A percentile compares a stretch with the other conserved stretches of the same genome.
Evolutionary conservation across 331 rosid species (phyloP).

Genomic region (Spiraea crenata): DNA sequence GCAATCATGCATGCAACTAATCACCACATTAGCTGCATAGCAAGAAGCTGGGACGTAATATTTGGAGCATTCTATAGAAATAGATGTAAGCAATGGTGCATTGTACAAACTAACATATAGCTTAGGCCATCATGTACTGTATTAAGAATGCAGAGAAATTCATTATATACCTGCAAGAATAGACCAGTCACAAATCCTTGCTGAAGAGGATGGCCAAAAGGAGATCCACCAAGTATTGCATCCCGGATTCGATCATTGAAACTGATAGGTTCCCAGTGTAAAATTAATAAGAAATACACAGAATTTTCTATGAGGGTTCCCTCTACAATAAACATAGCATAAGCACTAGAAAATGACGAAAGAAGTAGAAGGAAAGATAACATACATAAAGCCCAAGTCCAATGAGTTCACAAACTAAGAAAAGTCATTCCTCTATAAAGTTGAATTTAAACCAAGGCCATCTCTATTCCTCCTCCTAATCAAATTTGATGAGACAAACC

Average conservation of each 20-base stretch:
- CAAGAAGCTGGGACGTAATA: background rate
- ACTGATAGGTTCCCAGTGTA: slow-evolving; percentile 41
- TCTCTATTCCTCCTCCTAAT: background rate
- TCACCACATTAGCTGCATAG: background rate
- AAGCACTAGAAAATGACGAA: slow-evolving; percentile 7
- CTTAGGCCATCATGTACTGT: background rate
- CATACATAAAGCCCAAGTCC: background rate
- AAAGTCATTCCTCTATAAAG: background rate
- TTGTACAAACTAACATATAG: background rate
- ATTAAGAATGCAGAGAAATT: background rate
- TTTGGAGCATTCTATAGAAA: background rate
- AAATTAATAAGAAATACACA: slow-evolving; percentile 4
- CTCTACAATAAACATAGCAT: slow-evolving; percentile 14
- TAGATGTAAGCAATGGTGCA: background rate
- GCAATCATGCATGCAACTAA: background rate
- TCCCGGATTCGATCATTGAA: slow-evolving; percentile 96
- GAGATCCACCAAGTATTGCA: slow-evolving; percentile 94
- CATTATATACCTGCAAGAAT: slow-evolving; percentile 54
- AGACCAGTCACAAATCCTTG: slow-evolving; percentile 96
- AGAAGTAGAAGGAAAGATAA: background rate
- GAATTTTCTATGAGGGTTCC: background rate
- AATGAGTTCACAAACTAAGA: background rate
- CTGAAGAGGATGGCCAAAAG: slow-evolving; percentile 94
- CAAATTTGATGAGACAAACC: background rate
- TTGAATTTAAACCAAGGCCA: background rate